Base-by-base conservation (phyloP, 305 asterid species). In the Rubia tinctorum region DNA sequence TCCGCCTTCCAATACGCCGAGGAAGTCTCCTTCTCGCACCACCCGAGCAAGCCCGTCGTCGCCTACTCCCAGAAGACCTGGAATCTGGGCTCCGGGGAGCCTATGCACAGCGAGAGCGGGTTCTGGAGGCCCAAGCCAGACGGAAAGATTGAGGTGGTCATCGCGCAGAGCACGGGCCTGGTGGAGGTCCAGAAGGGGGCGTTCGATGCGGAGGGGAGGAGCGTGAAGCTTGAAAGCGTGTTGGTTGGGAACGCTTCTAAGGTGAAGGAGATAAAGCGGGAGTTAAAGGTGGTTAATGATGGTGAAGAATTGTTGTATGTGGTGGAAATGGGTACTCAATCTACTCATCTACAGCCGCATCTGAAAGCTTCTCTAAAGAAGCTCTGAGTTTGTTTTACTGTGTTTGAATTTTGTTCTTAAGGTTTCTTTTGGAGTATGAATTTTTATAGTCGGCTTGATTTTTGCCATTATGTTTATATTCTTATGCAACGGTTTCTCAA, bases 121-220 rank as follows among this genome's bases (percentile, higher is more conserved):
- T 90, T 74, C 49, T 88, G 91, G 90, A 77, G 90, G 53, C 90
- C 90, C 8, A 88, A 90, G 73, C 79, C 71, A 25, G 94, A 88
- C 22, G 96, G 94, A 0, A 76, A 88, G 18, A 82, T 90, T 60
- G 92, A 88, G 78, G 88, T 87, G 60, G 91, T 88, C 49, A 81
- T 90, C 61, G 92, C 96, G 34, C 96, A 90, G 82, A 90, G 96
- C 86, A 90, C 92, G 34, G 96, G 89, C 51, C 83, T 90, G 2
- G 94, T 80, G 71, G 94, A 90, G 83, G 92, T 90, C 62, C 94
- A 88, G 86, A 86, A 85, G 75, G 92, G 94, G 73, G 77, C 81
- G 43, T 80, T 80, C 65, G 84, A 88, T 66, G 79, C 80, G 45
- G 73, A 84, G 27, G 76, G 70, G 78, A 84, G 76, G 77, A 71